A percentile compares a stretch with the other conserved stretches of the same genome.
phyloP scores from a whole-genome alignment of 257 asterid species.

The Leptodermis oblonga region DNA sequence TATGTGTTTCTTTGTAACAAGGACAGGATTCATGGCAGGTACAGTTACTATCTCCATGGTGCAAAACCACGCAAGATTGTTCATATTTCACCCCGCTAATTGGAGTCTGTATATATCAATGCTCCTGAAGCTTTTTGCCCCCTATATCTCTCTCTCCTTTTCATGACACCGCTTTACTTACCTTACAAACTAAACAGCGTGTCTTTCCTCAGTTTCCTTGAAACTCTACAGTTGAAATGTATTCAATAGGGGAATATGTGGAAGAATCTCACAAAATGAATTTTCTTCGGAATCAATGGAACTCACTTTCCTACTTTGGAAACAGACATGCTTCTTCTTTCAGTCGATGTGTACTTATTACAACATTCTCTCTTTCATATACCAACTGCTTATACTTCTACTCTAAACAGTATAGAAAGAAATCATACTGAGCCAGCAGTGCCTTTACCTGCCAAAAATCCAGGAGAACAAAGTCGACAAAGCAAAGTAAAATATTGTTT shows the following conservation, averaged over 20 bases:
- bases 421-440: neutral
- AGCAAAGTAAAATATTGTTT: neutral
- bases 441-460: neutral
- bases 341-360: neutral
- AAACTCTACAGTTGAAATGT: neutral
- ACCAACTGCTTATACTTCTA: neutral
- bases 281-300: neutral
- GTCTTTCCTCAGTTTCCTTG: neutral
- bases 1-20: neutral
- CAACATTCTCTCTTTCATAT: neutral
- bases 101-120: neutral
- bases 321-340: neutral
- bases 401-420: neutral
- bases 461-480: neutral
- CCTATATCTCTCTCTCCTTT: neutral
- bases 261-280: neutral
- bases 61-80: neutral
- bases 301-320: neutral
- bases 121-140: neutral
- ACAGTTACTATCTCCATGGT: neutral
- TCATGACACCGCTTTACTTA: neutral
- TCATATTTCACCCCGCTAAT: neutral
- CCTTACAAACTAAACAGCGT: neutral
- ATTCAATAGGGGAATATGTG: neutral
- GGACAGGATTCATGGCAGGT: neutral